Evolutionary conservation across 768 basidiomycete genomes (phyloP).

Genomic region (Lactifluus volemus): DNA sequence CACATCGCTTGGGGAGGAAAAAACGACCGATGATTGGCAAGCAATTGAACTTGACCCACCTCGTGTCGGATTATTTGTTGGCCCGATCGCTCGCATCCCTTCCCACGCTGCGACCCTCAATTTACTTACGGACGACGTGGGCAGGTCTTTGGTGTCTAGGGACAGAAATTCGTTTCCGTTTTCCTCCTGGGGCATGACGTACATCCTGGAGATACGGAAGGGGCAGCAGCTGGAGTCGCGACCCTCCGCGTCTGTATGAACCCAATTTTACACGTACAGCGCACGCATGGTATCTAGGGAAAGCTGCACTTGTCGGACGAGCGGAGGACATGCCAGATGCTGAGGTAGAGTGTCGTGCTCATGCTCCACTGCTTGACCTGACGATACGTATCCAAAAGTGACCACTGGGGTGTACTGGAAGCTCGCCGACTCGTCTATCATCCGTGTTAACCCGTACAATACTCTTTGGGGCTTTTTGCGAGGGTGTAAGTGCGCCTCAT

Average conservation of each 20-base stretch:
- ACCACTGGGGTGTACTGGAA: no score
- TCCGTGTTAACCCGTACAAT: no score
- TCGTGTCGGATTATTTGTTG: not conserved
- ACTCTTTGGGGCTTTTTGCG: no score
- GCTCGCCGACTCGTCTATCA: no score
- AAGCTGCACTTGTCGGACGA: not conserved
- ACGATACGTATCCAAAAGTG: no score
- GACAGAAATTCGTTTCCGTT: not conserved
- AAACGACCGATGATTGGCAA: not conserved
- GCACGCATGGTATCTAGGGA: not conserved
- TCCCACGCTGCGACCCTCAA: not conserved
- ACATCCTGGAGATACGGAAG: not conserved
- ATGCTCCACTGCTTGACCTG: not conserved
- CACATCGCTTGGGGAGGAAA: not conserved
- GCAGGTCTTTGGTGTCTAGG: not conserved
- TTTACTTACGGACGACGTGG: not conserved
- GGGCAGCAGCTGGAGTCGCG: not conserved
- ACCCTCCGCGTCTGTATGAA: not conserved
- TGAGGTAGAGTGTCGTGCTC: not conserved
- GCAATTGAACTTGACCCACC: not conserved
- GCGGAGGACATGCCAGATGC: not conserved
- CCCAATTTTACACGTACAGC: not conserved
- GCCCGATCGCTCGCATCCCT: not conserved
- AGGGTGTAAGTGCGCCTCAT: no score
- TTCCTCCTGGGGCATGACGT: not conserved